Base-by-base conservation (phyloP, 257 asterid genomes). In the Nyctanthes arbortristis region DNA sequence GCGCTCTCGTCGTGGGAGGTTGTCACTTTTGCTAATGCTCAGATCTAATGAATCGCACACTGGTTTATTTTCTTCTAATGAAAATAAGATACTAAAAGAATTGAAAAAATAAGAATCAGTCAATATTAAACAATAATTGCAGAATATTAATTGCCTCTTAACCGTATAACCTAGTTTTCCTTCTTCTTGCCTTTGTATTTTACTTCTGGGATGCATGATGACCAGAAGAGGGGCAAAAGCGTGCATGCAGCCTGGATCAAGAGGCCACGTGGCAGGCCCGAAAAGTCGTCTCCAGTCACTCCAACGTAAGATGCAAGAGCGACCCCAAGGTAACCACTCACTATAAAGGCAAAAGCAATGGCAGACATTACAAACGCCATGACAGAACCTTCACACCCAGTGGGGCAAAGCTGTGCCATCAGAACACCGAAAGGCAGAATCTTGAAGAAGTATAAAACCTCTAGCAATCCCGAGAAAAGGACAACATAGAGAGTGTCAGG, bases 281-380 rank as follows among this genome's bases (percentile, higher is more conserved):
- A 88, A 80, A 91, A 94, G 74, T 91, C 84, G 27, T 81, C 86
- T 27, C 92, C 97, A 0, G 81, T 79, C 27, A 93, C 86, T 66
- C 86, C 84, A 29, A 84, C 74, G 31, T 39, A 73, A 0, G 97
- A 80, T 1, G 97, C 92, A 36, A 94, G 84, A 0, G 84, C 92
- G 39, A 94, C 99, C 0, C 99, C 99, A 1, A 94, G 68, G 65
- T 89, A 94, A 2, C 98, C 99, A 4, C 98, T 92, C 59, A 88
- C 72, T 14, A 91, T 88, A 55, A 94, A 29, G 0, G 99, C 87
- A 30, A 94, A 82, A 0, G 98, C 97, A 4, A 87, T 73, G 35
- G 93, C 93, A 2, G 98, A 94, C 96, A 84, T 89, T 36, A 82
- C 90, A 65, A 94, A 88, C 0, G 99, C 97, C 98, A 94, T 91